phyloP scores from a whole-genome alignment of 2,329 filamentous ascomycete genomes.

The Talaromyces verruculosus region DNA sequence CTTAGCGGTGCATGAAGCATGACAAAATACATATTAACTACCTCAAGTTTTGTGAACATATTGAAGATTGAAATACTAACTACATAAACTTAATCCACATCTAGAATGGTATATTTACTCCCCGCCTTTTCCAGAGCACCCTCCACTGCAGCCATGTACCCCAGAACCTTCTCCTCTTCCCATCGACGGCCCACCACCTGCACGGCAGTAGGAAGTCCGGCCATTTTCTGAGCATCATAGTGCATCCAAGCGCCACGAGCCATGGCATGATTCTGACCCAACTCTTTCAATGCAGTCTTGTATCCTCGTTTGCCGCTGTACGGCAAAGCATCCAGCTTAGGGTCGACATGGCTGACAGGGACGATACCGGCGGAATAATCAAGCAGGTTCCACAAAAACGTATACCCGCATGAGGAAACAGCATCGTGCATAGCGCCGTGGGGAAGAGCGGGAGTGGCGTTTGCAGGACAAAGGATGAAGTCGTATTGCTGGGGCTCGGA shows the following conservation, averaged over 20 bases:
- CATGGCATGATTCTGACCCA: slow-evolving; percentile 68
- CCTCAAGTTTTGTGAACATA: not conserved
- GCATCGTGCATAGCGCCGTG: slow-evolving; percentile 84
- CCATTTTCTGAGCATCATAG: slow-evolving; percentile 81
- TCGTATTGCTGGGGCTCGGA: slow-evolving; percentile 68
- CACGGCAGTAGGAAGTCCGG: slow-evolving; percentile 80
- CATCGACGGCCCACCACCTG: slow-evolving; percentile 77
- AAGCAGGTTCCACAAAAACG: slow-evolving; percentile 89
- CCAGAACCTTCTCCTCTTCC: slow-evolving; percentile 84
- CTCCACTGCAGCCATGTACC: slow-evolving; percentile 76
- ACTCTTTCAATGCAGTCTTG: slow-evolving; percentile 35
- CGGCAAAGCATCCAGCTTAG: slow-evolving; percentile 63
- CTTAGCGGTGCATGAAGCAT: not conserved
- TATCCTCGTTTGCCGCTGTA: slow-evolving; percentile 45
- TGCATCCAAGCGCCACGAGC: slow-evolving; percentile 80
- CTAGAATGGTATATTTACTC: slow-evolving; percentile 38
- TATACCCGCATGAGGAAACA: slow-evolving; percentile 85
- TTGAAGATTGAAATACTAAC: not conserved
- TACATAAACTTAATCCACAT: slow-evolving; percentile 35
- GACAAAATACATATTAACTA: not conserved
- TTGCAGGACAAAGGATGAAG: slow-evolving; percentile 78
- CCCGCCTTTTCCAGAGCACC: slow-evolving; percentile 60
- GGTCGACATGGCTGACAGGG: slow-evolving; percentile 81
- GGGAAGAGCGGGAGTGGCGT: slow-evolving; percentile 84
- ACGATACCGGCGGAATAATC: slow-evolving; percentile 83